Percentiles rank a stretch among this genome's conserved stretches.
These are phyloP conservation scores for Metarhizium anisopliae DNA, from an alignment of 2,329 filamentous ascomycete genomes.

Conservation along the genomic window DNA sequence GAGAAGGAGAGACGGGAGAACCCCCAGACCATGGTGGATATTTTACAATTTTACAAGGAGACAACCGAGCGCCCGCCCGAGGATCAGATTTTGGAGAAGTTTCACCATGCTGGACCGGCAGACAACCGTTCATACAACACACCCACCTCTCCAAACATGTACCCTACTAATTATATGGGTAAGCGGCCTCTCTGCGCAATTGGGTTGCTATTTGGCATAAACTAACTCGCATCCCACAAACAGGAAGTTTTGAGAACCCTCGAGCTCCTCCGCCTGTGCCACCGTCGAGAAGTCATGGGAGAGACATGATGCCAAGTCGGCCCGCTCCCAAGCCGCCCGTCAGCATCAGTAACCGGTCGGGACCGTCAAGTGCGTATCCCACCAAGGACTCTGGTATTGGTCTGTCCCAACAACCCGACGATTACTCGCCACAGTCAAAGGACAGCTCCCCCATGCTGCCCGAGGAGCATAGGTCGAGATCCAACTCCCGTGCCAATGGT, in stretches of 20 bases:
- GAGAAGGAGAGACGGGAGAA: slow-evolving; percentile 94
- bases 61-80: slow-evolving; percentile 73
- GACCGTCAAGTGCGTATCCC: slow-evolving; percentile 39
- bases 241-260: slow-evolving; percentile 92
- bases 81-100: slow-evolving; percentile 91
- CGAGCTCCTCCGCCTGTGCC: slow-evolving; percentile 87
- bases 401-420: slow-evolving; percentile 50
- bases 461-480: slow-evolving; percentile 59
- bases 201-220: not conserved
- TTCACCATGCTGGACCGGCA: slow-evolving; percentile 69
- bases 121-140: slow-evolving; percentile 37
- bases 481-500: slow-evolving; percentile 55
- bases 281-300: slow-evolving; percentile 34
- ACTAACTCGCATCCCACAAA: not conserved
- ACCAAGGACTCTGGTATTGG: slow-evolving; percentile 56
- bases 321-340: slow-evolving; percentile 83
- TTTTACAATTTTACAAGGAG: slow-evolving; percentile 95
- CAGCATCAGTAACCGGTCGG: slow-evolving; percentile 46
- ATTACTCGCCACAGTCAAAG: slow-evolving; percentile 41
- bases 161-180: slow-evolving; percentile 46
- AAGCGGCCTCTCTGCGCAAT: slow-evolving; percentile 52
- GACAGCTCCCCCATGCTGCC: slow-evolving; percentile 52
- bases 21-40: slow-evolving; percentile 90
- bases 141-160: slow-evolving; percentile 41
- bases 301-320: slow-evolving; percentile 64